Base-by-base conservation (phyloP, 768 basidiomycete genomes). In the Russula ochroleuca region DNA sequence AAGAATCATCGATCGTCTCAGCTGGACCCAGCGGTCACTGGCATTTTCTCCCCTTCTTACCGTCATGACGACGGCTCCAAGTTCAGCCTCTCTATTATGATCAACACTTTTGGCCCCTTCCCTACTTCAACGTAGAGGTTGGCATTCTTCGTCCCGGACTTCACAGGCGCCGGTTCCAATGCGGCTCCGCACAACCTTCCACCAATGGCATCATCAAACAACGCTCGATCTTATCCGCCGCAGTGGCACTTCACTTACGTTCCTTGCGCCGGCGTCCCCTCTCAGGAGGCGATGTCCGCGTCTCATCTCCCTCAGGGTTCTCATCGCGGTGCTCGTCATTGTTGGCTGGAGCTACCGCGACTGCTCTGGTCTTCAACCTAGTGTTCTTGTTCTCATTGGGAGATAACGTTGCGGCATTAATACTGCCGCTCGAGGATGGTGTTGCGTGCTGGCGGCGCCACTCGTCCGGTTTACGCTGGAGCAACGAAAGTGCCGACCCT, bases 401-500 rank as follows among this genome's bases (percentile, higher is more conserved):
- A 10, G 57, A 5, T 45, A 25, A 40, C 45, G 37, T 38, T n/a
- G 40, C 49, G 19, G 21, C 56, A 19, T 31, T 56, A 15, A 6
- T n/a, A 40, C 14, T 6, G 38, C 55, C 5, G 8, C 58, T 50
- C 33, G 58, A 35, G 69, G n/a, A 35, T 67, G 57, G 71, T 70
- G 54, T 66, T 3, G 85, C 78, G 71, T 94, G 90, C 67, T 85
- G 71, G 50, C 80, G 81, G 68, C 85, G 84, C 96, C 96, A 99
- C 57, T 93, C 88, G 5, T 91, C 85, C 3, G 92, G 88, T 56
- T 85, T 80, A 50, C 92, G 84, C 68, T 85, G 82, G 7, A 95
- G 80, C 25, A 98, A 75, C 68, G 89, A 81, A 8, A 98, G 73
- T 65, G 90, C 5, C 5, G 5, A 28, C 5, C 28, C 28, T 28